phyloP scores from a whole-genome alignment of 495 filamentous ascomycete species.

The Alectoria sarmentosa region DNA sequence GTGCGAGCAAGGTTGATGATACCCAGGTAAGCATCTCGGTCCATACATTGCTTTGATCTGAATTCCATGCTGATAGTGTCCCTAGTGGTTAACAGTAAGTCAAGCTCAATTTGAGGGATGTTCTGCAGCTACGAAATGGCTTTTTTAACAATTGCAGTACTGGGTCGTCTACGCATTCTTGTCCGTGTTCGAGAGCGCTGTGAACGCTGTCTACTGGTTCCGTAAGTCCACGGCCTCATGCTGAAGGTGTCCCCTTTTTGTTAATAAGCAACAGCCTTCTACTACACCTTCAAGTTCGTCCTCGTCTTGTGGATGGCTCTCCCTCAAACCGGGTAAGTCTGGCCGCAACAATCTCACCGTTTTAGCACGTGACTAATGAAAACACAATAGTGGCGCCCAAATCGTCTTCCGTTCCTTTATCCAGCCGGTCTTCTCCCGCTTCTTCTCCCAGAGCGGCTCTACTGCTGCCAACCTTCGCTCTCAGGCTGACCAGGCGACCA shows the following conservation, averaged over 20 bases:
- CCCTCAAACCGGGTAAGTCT: slow-evolving; percentile 77
- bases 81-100: slow-evolving; percentile 62
- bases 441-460: slow-evolving; percentile 67
- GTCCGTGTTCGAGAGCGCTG: slow-evolving; percentile 84
- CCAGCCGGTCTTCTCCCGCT: slow-evolving; percentile 80
- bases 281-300: slow-evolving; percentile 99
- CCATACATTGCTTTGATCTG: slow-evolving; percentile 5
- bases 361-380: neutral
- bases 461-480: slow-evolving; percentile 86
- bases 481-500: slow-evolving; percentile 71
- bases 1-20: slow-evolving; percentile 71
- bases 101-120: neutral
- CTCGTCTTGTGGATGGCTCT: slow-evolving; percentile 96
- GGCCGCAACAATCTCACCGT: neutral
- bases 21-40: slow-evolving; percentile 60
- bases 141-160: slow-evolving; percentile 51
- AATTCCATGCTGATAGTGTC: slow-evolving; percentile 12
- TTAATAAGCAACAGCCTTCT: slow-evolving; percentile 61
- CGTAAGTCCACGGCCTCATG: slow-evolving; percentile 42
- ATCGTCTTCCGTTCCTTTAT: slow-evolving; percentile 94
- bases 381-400: slow-evolving; percentile 72
- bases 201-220: slow-evolving; percentile 98
- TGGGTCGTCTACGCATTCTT: slow-evolving; percentile 96
- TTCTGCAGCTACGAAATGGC: neutral
- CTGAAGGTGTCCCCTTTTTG: neutral